phyloP scores from a whole-genome alignment of 108 stramenopile species.

The Poteriospumella lacustris region DNA sequence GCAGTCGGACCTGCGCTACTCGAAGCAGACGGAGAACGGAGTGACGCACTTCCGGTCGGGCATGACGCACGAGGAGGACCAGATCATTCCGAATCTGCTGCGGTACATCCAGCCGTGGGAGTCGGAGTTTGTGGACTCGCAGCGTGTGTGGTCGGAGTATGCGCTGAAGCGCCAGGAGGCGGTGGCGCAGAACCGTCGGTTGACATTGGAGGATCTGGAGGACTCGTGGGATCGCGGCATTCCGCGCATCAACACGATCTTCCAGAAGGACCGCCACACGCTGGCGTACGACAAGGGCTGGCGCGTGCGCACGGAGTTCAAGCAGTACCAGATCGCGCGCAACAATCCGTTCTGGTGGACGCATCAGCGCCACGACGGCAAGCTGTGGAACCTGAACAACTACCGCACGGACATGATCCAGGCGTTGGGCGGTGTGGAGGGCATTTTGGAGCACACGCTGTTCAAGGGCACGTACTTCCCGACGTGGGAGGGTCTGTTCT shows the following conservation, averaged over 20 bases:
- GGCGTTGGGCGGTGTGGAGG: slow-evolving; percentile 95
- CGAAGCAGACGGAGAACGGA: slow-evolving; percentile 94
- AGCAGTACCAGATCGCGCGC: slow-evolving; percentile 90
- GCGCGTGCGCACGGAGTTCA: slow-evolving; percentile 93
- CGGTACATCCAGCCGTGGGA: slow-evolving; percentile 98
- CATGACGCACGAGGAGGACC: slow-evolving; percentile 94
- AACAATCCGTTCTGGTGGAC: slow-evolving; percentile 99
- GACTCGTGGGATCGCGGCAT: slow-evolving; percentile 99
- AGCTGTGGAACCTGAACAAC: slow-evolving; percentile 98
- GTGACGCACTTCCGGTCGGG: slow-evolving; percentile 97
- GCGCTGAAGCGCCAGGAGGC: slow-evolving; percentile 99
- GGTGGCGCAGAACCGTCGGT: slow-evolving; percentile 91
- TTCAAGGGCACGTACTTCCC: slow-evolving; percentile 99
- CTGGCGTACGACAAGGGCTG: slow-evolving; percentile 75
- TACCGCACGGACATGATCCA: slow-evolving; percentile 99
- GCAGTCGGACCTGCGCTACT: slow-evolving; percentile 94
- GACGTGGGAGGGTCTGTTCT: slow-evolving; percentile 99
- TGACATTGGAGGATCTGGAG: slow-evolving; percentile 97
- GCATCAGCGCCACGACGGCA: slow-evolving; percentile 96
- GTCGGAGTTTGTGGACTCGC: slow-evolving; percentile 95
- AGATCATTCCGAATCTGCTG: slow-evolving; percentile 96
- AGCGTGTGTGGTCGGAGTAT: slow-evolving; percentile 99
- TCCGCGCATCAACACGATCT: slow-evolving; percentile 97
- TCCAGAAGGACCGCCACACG: slow-evolving; percentile 69
- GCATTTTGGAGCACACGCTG: slow-evolving; percentile 96